These are phyloP conservation scores for Cercophora newfieldiana DNA, from an alignment of 495 filamentous ascomycete genomes.

Conservation along the genomic window DNA sequence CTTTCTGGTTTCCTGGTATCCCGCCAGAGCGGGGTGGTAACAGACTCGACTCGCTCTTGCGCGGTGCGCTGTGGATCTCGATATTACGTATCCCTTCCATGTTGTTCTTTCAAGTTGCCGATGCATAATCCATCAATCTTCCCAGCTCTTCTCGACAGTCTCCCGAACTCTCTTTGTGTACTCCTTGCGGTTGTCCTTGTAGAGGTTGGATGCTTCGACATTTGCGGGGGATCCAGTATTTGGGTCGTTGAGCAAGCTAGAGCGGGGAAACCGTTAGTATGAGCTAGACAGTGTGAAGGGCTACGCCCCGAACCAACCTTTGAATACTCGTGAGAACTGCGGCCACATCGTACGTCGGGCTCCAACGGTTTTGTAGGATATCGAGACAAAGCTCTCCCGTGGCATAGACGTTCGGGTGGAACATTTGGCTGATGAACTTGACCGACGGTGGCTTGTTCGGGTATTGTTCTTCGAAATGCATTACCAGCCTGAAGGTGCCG, in stretches of 20 bases:
- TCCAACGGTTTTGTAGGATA: constrained; percentile 98
- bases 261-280: constrained; percentile 23
- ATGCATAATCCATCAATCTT: constrained; percentile 58
- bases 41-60: background rate
- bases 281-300: background rate
- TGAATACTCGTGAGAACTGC: constrained; percentile 97
- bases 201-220: constrained; percentile 96
- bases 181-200: constrained; percentile 96
- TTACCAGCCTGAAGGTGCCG: constrained; percentile 94
- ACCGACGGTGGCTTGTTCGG: constrained; percentile 97
- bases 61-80: background rate
- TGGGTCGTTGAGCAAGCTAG: constrained; percentile 93
- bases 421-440: constrained; percentile 99
- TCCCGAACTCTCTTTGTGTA: constrained; percentile 94
- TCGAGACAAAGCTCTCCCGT: constrained; percentile 96
- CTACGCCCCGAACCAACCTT: constrained; percentile 58
- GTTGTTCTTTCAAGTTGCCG: background rate
- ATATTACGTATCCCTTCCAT: background rate
- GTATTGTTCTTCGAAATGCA: constrained; percentile 99
- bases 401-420: constrained; percentile 97
- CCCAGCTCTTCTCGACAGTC: constrained; percentile 99
- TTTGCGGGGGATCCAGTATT: constrained; percentile 98
- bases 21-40: background rate
- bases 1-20: background rate
- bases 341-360: constrained; percentile 97